phyloP scores from a whole-genome alignment of 345 rosid genomes.

The Aethionema arabicum region DNA sequence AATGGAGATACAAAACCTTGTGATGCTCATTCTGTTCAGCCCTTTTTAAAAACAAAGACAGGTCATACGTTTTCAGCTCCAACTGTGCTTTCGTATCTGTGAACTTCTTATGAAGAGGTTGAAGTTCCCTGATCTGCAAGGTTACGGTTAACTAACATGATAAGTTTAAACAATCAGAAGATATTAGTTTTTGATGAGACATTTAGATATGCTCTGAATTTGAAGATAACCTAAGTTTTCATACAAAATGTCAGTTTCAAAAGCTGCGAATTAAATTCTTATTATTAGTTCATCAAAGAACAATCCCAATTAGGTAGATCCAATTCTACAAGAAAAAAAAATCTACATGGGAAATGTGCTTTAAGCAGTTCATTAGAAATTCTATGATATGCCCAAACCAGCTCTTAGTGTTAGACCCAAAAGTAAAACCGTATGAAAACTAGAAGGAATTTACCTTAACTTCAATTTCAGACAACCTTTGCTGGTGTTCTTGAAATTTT shows the following conservation, averaged over 20 bases:
- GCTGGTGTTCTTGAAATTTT: conserved; percentile 63
- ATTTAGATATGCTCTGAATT: conserved; percentile 10
- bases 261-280: conserved; percentile 5
- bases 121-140: conserved; percentile 74
- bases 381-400: conserved; percentile 1
- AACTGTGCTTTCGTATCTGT: conserved; percentile 67
- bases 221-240: background rate
- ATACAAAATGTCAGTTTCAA: conserved; percentile 9
- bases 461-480: conserved; percentile 68
- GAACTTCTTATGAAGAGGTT: conserved; percentile 71
- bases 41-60: conserved; percentile 81
- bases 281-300: conserved; percentile 3
- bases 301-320: conserved; percentile 3
- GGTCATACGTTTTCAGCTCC: conserved; percentile 84
- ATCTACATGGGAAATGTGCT: background rate
- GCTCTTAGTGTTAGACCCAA: background rate
- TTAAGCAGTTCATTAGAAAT: background rate
- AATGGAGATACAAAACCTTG: conserved; percentile 55
- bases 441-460: conserved; percentile 53
- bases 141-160: conserved; percentile 31
- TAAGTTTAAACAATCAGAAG: conserved; percentile 7
- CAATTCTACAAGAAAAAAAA: background rate
- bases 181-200: background rate
- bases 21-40: conserved; percentile 98
- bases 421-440: background rate